A percentile compares a stretch with the other conserved stretches of the same genome.
phyloP scores from a whole-genome alignment of 495 filamentous ascomycete species.

The Podospora sp. region DNA sequence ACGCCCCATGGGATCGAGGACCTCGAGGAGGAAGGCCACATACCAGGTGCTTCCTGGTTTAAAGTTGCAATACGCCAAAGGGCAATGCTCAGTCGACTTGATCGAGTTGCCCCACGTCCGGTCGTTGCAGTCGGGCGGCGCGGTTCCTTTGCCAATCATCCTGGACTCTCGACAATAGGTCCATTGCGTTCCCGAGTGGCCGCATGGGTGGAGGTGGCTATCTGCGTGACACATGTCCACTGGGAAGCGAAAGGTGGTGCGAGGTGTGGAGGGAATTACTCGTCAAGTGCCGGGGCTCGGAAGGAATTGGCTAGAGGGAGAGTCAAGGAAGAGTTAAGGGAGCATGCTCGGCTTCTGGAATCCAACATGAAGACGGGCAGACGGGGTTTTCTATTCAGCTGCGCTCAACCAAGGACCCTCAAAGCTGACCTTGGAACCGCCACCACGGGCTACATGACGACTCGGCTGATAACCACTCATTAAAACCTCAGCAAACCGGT shows the following conservation, averaged over 20 bases:
- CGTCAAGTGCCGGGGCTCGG: background rate
- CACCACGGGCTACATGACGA: background rate
- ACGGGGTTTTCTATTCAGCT: background rate
- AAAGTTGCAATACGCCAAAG: slow-evolving; percentile 8
- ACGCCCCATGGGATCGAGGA: background rate
- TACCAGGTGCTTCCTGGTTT: slow-evolving; percentile 16
- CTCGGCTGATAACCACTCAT: background rate
- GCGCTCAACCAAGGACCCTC: background rate
- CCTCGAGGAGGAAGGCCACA: background rate
- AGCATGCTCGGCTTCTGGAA: background rate
- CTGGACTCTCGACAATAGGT: slow-evolving; percentile 16
- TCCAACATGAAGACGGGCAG: background rate
- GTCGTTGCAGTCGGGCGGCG: slow-evolving; percentile 8
- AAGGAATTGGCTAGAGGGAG: background rate
- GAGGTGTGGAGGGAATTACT: background rate
- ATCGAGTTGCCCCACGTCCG: background rate
- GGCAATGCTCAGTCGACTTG: background rate
- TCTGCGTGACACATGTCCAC: slow-evolving; percentile 14
- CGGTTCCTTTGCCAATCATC: slow-evolving; percentile 3
- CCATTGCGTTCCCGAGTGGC: slow-evolving; percentile 12
- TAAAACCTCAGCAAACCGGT: background rate
- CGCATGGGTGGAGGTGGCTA: slow-evolving; percentile 13
- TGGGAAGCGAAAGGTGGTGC: background rate
- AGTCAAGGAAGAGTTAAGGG: background rate
- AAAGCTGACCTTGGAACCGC: background rate